phyloP scores from a whole-genome alignment of 2,329 filamentous ascomycete genomes.

The Pyricularia grisea region DNA sequence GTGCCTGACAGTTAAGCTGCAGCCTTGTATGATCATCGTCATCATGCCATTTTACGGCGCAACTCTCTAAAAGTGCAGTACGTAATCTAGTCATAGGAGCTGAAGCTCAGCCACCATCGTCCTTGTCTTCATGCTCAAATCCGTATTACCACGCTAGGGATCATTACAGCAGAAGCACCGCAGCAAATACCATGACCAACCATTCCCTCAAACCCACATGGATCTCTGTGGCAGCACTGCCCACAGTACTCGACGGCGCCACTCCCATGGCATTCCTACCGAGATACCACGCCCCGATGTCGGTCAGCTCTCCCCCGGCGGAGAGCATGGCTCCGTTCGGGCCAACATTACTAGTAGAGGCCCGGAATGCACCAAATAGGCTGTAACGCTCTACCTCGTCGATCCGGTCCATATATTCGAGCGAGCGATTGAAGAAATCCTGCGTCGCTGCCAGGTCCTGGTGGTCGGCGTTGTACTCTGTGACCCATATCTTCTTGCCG shows the following conservation, averaged over 20 bases:
- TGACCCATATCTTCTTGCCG: constrained; percentile 61
- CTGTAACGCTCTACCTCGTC: constrained; percentile 58
- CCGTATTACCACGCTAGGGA: background rate
- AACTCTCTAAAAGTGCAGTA: background rate
- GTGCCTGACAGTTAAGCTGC: background rate
- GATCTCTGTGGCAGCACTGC: background rate
- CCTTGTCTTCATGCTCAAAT: background rate
- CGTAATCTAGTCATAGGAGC: background rate
- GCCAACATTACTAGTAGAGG: constrained; percentile 62
- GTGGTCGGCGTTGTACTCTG: constrained; percentile 61
- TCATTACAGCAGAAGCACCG: background rate
- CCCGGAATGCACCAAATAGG: constrained; percentile 68
- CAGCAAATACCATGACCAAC: background rate
- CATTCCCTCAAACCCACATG: background rate
- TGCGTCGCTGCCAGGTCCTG: constrained; percentile 48
- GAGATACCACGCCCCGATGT: constrained; percentile 73
- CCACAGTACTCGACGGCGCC: constrained; percentile 17
- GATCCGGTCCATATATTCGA: constrained; percentile 57
- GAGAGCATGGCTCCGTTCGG: constrained; percentile 64
- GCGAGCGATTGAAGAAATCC: constrained; percentile 56
- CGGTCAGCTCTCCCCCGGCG: constrained; percentile 57
- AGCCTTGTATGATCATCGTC: background rate
- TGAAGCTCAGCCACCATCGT: background rate
- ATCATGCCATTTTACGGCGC: background rate
- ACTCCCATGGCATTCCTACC: constrained; percentile 41